Conservation (phyloP, 768 basidiomycete genomes). For the Pleurotus tuber-regium region DNA sequence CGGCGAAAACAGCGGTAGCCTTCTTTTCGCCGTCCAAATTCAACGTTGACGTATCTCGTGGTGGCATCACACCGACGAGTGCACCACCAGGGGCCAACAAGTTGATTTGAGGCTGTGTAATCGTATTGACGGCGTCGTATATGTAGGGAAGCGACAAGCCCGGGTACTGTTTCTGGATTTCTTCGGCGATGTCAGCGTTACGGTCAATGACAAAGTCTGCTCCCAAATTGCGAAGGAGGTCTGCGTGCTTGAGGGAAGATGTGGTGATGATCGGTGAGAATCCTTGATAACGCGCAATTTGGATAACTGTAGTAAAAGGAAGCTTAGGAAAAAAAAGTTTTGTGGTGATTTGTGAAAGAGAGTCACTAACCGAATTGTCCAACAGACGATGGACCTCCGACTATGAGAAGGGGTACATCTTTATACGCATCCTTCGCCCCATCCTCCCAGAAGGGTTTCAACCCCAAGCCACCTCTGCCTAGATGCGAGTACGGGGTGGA, state of each 20-base stretch:
- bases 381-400: conserved; percentile 49
- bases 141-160: neutral
- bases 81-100: conserved; percentile 10
- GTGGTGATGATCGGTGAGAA: conserved; percentile 38
- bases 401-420: conserved; percentile 42
- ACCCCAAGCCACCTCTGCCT: conserved; percentile 29
- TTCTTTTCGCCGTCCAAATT: conserved; percentile 26
- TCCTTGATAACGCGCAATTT: conserved; percentile 30
- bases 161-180: neutral
- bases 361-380: conserved; percentile 45
- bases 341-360: conserved; percentile 7
- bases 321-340: neutral
- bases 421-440: conserved; percentile 37
- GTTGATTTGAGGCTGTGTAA: neutral
- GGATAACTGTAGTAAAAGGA: conserved; percentile 23
- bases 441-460: conserved; percentile 36
- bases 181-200: conserved; percentile 10
- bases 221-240: conserved; percentile 30
- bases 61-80: neutral
- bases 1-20: conserved; percentile 15
- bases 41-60: neutral
- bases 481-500: conserved; percentile 32
- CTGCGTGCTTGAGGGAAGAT: conserved; percentile 31
- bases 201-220: conserved; percentile 36
- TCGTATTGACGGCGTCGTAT: conserved; percentile 8